phyloP scores from a whole-genome alignment of 164 flowering plant species.

The Aristolochia contorta region DNA sequence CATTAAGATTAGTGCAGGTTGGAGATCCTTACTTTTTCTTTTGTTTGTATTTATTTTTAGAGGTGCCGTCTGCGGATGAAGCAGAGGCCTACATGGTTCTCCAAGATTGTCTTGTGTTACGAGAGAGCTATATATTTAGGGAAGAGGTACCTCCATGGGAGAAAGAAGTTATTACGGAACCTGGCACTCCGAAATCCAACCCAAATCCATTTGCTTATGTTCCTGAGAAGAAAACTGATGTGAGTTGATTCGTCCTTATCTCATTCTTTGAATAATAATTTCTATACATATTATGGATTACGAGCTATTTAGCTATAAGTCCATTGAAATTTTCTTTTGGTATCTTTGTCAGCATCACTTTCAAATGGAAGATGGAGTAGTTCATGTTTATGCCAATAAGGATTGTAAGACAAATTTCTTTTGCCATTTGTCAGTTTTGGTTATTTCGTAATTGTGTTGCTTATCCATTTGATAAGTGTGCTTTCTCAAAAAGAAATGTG shows the following conservation, averaged over 20 bases:
- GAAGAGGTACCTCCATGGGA: constrained; percentile 94
- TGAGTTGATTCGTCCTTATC: constrained; percentile 25
- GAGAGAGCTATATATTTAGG: constrained; percentile 64
- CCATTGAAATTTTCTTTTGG: background rate
- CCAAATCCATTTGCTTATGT: constrained; percentile 65
- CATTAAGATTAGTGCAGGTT: too few relatives aligned
- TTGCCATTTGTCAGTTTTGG: background rate
- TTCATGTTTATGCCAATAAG: constrained; percentile 82
- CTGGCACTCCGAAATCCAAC: constrained; percentile 89
- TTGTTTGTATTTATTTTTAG: constrained; percentile 24
- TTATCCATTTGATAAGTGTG: background rate
- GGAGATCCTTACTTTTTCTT: background rate
- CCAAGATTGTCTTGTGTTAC: constrained; percentile 85
- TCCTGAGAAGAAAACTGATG: constrained; percentile 77
- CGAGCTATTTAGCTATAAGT: background rate
- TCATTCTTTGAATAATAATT: background rate
- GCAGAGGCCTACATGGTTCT: constrained; percentile 59
- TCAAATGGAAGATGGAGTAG: constrained; percentile 92
- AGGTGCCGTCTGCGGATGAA: constrained; percentile 84
- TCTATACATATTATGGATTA: background rate
- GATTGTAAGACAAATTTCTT: constrained; percentile 43
- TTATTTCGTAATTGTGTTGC: background rate
- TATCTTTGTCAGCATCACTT: constrained; percentile 62
- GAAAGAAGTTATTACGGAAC: constrained; percentile 79
- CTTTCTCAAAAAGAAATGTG: background rate